Base-by-base conservation (phyloP, 805 yeast genomes). In the Sungouiella thailandica region DNA sequence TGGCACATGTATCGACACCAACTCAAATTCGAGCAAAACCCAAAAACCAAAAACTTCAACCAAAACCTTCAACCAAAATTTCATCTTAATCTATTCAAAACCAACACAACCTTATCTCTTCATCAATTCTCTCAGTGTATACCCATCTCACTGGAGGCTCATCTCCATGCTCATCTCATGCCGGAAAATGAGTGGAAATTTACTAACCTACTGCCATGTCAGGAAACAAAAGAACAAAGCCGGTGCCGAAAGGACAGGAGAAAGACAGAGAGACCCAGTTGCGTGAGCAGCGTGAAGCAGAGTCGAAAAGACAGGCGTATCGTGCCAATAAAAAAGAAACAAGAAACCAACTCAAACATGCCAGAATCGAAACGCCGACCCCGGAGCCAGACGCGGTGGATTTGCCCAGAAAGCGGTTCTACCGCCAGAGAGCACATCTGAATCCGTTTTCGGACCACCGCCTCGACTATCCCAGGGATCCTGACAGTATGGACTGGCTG, bases 391-490 rank as follows among this genome's bases (percentile, higher is more conserved):
- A 53, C 18, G 50, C 52, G 6, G 57, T 63, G 17, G 78, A 80
- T 38, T 65, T 88, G 32, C 97, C 96, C 32, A 74, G 79, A 52
- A 83, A 93, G 57, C 74, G 93, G 49, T 93, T 74, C 55, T 93
- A 93, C 58, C 76, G 98, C 57, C 98, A 93, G 62, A 69, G 98
- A 60, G 98, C 98, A 1, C 98, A 93, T 55, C 88, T 97, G 2
- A 93, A 93, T 54, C 97, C 97, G 15, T 93, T 93, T 52, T 84
- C 96, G 13, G 98, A 93, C 60, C 98, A 93, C 58, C 76, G 81
- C 49, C 68, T 93, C 28, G 95, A 86, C 40, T 93, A 93, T 49
- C 97, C 98, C 14, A 57, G 60, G 26, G 69, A 76, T 14, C 98
- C 98, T 4, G 75, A 69, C 24, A 72, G 68, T 17, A 90, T 93